Conservation (phyloP, 768 basidiomycete species). For the Kwoniella bestiolae region DNA sequence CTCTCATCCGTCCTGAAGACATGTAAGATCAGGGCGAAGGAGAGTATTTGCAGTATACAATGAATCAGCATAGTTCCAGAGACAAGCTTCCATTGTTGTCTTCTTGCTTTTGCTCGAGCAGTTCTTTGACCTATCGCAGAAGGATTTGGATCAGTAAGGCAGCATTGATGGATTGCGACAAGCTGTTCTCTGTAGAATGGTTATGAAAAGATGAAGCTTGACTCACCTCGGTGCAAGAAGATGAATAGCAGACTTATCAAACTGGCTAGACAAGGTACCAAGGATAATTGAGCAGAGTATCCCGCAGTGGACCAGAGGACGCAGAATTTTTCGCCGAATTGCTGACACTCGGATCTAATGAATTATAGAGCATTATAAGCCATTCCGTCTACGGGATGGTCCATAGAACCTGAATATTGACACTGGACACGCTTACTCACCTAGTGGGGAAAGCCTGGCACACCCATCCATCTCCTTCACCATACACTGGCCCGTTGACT, state of each 20-base stretch:
- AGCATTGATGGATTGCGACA: too few relatives aligned
- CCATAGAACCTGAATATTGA: too few relatives aligned
- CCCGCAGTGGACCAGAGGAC: slow-evolving; percentile 51
- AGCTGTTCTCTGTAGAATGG: too few relatives aligned
- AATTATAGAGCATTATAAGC: too few relatives aligned
- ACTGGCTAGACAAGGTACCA: slow-evolving; percentile 50
- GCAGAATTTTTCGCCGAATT: slow-evolving; percentile 55
- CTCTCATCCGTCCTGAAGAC: slow-evolving; percentile 54
- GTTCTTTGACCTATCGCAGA: slow-evolving; percentile 44
- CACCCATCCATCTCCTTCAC: slow-evolving; percentile 42
- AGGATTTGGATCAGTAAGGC: not conserved
- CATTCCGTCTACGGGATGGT: too few relatives aligned
- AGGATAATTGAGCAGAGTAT: slow-evolving; percentile 54
- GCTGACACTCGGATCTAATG: slow-evolving; percentile 50
- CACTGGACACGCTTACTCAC: slow-evolving; percentile 29
- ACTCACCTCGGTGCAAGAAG: slow-evolving; percentile 51
- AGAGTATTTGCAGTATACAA: slow-evolving; percentile 47
- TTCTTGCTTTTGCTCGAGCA: slow-evolving; percentile 45
- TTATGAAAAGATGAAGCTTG: not conserved
- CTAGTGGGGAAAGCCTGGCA: slow-evolving; percentile 53
- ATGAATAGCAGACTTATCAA: slow-evolving; percentile 54
- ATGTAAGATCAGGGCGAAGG: slow-evolving; percentile 51
- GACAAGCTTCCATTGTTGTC: slow-evolving; percentile 56
- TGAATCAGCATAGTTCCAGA: slow-evolving; percentile 55
- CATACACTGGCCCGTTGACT: slow-evolving; percentile 25